Evolutionary conservation across 2,329 filamentous ascomycete genomes (phyloP).

Genomic region (Trichophyton rubrum): DNA sequence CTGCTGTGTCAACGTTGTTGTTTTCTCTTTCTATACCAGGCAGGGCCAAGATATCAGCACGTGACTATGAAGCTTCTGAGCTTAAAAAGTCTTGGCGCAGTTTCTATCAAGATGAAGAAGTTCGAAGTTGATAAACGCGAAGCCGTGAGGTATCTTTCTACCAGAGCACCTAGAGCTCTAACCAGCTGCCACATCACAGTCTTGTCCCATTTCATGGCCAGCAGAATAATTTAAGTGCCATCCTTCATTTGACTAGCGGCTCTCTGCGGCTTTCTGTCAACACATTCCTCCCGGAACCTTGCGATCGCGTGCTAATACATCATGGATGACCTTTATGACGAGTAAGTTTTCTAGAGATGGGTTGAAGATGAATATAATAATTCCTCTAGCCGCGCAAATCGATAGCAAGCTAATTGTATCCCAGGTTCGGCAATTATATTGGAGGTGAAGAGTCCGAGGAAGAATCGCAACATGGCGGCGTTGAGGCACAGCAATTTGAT

Average conservation of each 20-base stretch:
- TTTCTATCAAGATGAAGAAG: constrained; percentile 4
- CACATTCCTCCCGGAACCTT: background rate
- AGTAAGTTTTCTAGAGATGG: constrained; percentile 42
- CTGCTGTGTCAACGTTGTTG: background rate
- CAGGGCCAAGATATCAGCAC: background rate
- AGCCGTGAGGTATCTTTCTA: background rate
- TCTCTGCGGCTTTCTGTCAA: background rate
- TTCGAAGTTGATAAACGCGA: background rate
- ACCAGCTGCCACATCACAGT: background rate
- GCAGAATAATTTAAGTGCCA: background rate
- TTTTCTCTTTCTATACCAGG: background rate
- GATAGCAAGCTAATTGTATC: constrained; percentile 14
- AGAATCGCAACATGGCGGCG: constrained; percentile 62
- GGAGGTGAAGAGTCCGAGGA: constrained; percentile 87
- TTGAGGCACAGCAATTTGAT: constrained; percentile 67
- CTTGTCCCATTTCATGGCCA: background rate
- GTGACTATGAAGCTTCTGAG: background rate
- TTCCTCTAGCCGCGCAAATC: background rate
- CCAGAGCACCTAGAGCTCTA: background rate
- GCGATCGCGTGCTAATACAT: background rate
- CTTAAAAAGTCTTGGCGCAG: constrained; percentile 4
- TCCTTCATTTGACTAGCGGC: background rate
- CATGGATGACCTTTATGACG: constrained; percentile 97
- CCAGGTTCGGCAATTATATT: constrained; percentile 94
- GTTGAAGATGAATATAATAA: background rate